Conservation (phyloP, 305 asterid genomes). For the Solanum hybrid region DNA sequence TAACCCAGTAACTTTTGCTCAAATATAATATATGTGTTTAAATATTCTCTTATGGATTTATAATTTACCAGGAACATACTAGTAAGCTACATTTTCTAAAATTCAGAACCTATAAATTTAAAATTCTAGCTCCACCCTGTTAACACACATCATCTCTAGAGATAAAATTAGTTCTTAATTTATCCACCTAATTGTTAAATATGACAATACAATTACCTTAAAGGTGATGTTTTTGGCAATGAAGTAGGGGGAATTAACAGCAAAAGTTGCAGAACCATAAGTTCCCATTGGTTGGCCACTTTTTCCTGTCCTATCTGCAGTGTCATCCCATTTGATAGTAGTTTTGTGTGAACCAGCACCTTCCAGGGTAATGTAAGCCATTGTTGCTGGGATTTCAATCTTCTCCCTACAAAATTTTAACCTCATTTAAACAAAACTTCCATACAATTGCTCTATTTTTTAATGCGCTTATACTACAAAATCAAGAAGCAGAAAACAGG, state of each 20-base stretch:
- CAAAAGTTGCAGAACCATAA: slow-evolving; percentile 78
- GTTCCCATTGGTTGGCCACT: slow-evolving; percentile 57
- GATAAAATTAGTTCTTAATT: neutral
- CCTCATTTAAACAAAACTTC: neutral
- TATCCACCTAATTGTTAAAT: neutral
- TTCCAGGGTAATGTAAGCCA: slow-evolving; percentile 59
- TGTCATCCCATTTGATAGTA: slow-evolving; percentile 59
- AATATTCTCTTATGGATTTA: neutral
- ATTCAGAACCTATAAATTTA: neutral
- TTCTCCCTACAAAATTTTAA: slow-evolving; percentile 45
- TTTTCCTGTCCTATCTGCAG: slow-evolving; percentile 47
- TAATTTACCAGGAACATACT: neutral
- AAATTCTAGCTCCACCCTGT: neutral
- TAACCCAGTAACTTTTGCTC: neutral
- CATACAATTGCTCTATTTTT: neutral
- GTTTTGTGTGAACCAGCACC: slow-evolving; percentile 52
- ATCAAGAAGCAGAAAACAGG: neutral
- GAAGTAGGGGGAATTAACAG: slow-evolving; percentile 73
- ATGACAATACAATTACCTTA: slow-evolving; percentile 28
- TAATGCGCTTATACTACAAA: neutral
- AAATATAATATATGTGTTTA: neutral
- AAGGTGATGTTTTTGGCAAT: slow-evolving; percentile 69
- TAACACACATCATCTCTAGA: neutral
- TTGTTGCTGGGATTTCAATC: slow-evolving; percentile 66
- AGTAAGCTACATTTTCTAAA: neutral